phyloP scores from a whole-genome alignment of 2,329 filamentous ascomycete species.

The Neodidymelliopsis sp. region DNA sequence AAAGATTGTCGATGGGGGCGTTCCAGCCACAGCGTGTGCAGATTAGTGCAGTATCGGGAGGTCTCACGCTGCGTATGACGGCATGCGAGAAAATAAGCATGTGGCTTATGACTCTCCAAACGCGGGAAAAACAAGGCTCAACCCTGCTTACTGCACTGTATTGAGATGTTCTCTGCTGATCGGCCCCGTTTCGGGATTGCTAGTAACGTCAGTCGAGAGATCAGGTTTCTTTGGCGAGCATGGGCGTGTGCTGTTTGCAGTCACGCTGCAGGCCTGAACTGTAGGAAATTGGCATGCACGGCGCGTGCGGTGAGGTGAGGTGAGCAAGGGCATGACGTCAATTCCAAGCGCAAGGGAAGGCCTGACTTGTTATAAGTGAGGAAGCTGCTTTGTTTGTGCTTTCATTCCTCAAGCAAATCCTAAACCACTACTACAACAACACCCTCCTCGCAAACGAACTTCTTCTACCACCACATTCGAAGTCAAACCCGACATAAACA shows the following conservation, averaged over 20 bases:
- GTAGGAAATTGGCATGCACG: slow-evolving; percentile 14
- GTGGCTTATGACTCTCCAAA: slow-evolving; percentile 15
- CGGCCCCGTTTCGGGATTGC: slow-evolving; percentile 13
- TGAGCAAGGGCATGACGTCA: slow-evolving; percentile 19
- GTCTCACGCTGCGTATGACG: slow-evolving; percentile 14
- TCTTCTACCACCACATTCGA: not conserved
- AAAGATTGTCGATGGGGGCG: not conserved
- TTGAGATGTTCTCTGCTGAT: slow-evolving; percentile 11
- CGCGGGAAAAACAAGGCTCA: slow-evolving; percentile 13
- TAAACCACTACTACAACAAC: slow-evolving; percentile 7
- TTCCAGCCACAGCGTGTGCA: slow-evolving; percentile 17
- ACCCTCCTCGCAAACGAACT: not conserved
- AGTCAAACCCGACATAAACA: slow-evolving; percentile 1
- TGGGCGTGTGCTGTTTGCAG: slow-evolving; percentile 17
- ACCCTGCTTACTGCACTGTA: slow-evolving; percentile 10
- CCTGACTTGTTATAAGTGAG: slow-evolving; percentile 18
- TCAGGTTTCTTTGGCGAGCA: slow-evolving; percentile 18
- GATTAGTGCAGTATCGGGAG: slow-evolving; percentile 3
- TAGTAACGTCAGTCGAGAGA: slow-evolving; percentile 14
- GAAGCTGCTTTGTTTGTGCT: slow-evolving; percentile 16
- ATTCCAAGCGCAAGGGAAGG: slow-evolving; percentile 1
- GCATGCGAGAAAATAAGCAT: slow-evolving; percentile 14
- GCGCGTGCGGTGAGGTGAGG: slow-evolving; percentile 12
- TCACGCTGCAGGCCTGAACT: slow-evolving; percentile 14
- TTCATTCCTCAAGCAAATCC: slow-evolving; percentile 13